Evolutionary conservation across 140 eudicot species (phyloP).

Genomic region (Erigeron philadelphicus): DNA sequence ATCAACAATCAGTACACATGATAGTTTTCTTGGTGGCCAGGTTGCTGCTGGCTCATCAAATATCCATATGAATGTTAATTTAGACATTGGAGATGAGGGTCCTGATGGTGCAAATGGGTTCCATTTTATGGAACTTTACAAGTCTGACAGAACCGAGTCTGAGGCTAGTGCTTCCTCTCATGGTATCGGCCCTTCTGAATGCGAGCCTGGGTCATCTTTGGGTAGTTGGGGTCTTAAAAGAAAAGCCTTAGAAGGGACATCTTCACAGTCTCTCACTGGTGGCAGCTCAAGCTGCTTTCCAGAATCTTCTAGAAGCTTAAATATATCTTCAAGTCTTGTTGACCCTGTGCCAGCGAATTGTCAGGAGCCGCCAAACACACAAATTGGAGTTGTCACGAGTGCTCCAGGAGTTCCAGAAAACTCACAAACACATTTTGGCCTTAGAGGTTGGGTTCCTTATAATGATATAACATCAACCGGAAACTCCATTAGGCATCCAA

Average conservation of each 20-base stretch:
- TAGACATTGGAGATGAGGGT: conserved; percentile 35
- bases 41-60: conserved; percentile 21
- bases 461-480: conserved; percentile 28
- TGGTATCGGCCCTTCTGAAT: conserved; percentile 35
- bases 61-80: conserved; percentile 33
- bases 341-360: conserved; percentile 29
- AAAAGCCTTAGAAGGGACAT: conserved; percentile 58
- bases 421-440: conserved; percentile 32
- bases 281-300: conserved; percentile 40
- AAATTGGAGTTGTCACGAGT: conserved; percentile 32
- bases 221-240: conserved; percentile 60
- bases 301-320: conserved; percentile 45
- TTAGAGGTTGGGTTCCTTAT: conserved; percentile 33
- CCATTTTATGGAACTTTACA: conserved; percentile 31
- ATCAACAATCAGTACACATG: conserved; percentile 25
- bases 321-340: conserved; percentile 34
- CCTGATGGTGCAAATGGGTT: conserved; percentile 30
- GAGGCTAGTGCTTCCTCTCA: conserved; percentile 28
- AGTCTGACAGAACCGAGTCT: conserved; percentile 31
- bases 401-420: conserved; percentile 27
- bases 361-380: conserved; percentile 37
- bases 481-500: conserved; percentile 33
- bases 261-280: conserved; percentile 45
- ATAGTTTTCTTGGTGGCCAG: conserved; percentile 29
- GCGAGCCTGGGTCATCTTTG: conserved; percentile 43